Percentiles rank a stretch among this genome's conserved stretches.
These are phyloP conservation scores for Boletales sp. DNA, from an alignment of 768 basidiomycete genomes.

Conservation along the genomic window DNA sequence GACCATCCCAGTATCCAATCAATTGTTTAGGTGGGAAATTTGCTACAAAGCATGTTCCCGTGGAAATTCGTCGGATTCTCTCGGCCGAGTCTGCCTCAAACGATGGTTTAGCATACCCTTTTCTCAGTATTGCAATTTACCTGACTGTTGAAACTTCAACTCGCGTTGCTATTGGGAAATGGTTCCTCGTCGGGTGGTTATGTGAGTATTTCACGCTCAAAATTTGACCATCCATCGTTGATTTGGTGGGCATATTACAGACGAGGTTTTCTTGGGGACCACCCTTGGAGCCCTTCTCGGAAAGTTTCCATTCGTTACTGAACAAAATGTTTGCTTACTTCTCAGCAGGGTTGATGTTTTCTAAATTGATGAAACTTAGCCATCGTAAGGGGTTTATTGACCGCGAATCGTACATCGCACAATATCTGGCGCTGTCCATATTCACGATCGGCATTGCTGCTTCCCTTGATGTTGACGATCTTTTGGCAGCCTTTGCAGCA, in stretches of 20 bases:
- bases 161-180: conserved; percentile 68
- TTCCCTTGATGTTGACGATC: conserved; percentile 80
- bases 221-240: not conserved
- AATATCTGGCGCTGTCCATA: conserved; percentile 70
- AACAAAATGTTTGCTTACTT: not conserved
- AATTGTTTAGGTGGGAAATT: conserved; percentile 57
- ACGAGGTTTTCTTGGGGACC: conserved; percentile 78
- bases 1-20: not conserved
- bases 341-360: conserved; percentile 59
- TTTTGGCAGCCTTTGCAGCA: conserved; percentile 85
- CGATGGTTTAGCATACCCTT: conserved; percentile 94
- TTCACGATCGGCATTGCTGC: conserved; percentile 78
- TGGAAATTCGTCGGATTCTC: conserved; percentile 74
- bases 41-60: conserved; percentile 65
- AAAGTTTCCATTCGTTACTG: conserved; percentile 10
- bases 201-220: conserved; percentile 34
- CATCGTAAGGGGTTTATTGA: conserved; percentile 64
- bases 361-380: conserved; percentile 68
- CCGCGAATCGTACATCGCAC: conserved; percentile 83
- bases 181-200: conserved; percentile 84
- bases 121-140: conserved; percentile 83
- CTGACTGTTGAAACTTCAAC: conserved; percentile 67
- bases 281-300: conserved; percentile 60
- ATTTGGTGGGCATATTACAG: conserved; percentile 34
- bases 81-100: conserved; percentile 92